These are phyloP conservation scores for Lathyrus aphaca DNA, from an alignment of 306 rosid species.

Conservation along the genomic window DNA sequence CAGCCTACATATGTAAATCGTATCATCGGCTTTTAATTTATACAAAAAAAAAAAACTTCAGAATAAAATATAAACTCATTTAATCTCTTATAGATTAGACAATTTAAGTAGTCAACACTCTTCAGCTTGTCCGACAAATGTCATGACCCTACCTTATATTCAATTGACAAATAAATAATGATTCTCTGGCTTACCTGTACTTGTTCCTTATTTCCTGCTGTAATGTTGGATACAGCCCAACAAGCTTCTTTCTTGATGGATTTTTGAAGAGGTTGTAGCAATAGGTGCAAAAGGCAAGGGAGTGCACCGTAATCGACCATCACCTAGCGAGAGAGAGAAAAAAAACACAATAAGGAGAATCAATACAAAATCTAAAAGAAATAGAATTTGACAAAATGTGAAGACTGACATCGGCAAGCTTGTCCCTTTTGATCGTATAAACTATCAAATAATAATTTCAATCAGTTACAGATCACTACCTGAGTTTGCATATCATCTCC, in stretches of 20 bases:
- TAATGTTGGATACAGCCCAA: constrained; percentile 85
- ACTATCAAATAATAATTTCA: neutral
- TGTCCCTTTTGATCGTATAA: constrained; percentile 2
- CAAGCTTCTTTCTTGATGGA: constrained; percentile 90
- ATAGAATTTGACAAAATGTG: neutral
- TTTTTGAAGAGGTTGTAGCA: constrained; percentile 73
- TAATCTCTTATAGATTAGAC: constrained; percentile 2
- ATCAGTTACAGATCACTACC: constrained; percentile 47
- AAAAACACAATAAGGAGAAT: constrained; percentile 23
- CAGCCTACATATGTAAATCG: constrained; percentile 51
- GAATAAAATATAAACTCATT: constrained; percentile 14
- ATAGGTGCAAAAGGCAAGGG: constrained; percentile 67
- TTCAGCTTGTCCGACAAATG: neutral
- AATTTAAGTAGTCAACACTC: neutral
- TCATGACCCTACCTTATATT: constrained; percentile 5
- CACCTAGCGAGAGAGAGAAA: constrained; percentile 39
- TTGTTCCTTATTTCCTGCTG: constrained; percentile 83
- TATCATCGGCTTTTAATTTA: constrained; percentile 1
- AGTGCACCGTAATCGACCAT: constrained; percentile 72
- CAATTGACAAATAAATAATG: neutral
- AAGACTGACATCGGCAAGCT: constrained; percentile 4
- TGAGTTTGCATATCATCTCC: constrained; percentile 90
- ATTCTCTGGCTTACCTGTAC: constrained; percentile 63
- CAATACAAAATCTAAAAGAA: neutral
- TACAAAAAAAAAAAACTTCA: neutral